Conservation (phyloP, 225 moss, liverwort and hornwort genomes). For the Antitrichia curtipendula region DNA sequence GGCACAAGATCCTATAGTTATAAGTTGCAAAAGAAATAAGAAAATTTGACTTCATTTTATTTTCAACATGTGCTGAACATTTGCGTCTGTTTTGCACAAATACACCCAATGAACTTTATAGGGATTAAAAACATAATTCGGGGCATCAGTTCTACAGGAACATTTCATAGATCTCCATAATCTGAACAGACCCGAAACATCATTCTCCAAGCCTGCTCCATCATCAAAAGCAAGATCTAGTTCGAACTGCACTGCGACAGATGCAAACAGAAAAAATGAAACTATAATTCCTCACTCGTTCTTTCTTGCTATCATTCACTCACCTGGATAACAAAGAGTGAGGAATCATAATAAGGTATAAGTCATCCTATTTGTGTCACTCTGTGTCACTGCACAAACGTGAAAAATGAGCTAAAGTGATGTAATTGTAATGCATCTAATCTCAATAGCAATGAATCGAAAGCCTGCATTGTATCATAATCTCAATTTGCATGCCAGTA, state of each 20-base stretch:
- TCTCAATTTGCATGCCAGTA: neutral
- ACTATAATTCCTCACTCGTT: neutral
- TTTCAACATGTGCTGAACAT: neutral
- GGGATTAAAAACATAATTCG: too few relatives aligned
- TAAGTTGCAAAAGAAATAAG: neutral
- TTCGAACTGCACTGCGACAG: neutral
- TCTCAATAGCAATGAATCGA: neutral
- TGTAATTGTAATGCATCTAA: neutral
- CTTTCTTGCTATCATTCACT: neutral
- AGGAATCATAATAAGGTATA: neutral
- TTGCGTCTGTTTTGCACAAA: too few relatives aligned
- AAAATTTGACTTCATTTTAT: neutral
- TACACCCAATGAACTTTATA: neutral
- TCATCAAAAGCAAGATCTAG: neutral
- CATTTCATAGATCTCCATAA: neutral
- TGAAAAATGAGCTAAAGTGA: neutral
- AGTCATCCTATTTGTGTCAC: neutral
- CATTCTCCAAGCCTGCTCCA: neutral
- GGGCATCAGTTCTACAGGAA: neutral
- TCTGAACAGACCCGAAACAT: neutral
- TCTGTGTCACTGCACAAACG: neutral
- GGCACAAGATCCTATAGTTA: neutral
- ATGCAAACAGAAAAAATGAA: neutral
- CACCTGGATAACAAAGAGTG: neutral
- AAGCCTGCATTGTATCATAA: neutral